phyloP scores from a whole-genome alignment of 1,284 basidiomycete species.

The Cutaneotrichosporon sp. region DNA sequence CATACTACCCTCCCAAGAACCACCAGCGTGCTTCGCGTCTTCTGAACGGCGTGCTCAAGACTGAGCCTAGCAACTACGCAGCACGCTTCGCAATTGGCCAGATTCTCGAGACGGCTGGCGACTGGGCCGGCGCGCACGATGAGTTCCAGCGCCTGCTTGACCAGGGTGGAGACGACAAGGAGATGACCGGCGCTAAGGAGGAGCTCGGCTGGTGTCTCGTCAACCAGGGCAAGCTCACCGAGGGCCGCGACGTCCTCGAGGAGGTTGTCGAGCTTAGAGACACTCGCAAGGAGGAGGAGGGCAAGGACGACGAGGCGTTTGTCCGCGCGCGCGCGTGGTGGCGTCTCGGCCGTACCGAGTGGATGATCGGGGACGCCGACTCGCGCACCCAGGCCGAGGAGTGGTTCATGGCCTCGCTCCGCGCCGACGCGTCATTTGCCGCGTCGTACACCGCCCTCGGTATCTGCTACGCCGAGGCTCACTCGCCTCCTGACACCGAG shows the following conservation, averaged over 20 bases:
- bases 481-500: conserved; percentile 72
- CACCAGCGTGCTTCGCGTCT: conserved; percentile 75
- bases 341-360: conserved; percentile 76
- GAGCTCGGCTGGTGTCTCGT: conserved; percentile 85
- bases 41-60: conserved; percentile 68
- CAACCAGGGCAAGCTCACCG: conserved; percentile 60
- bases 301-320: conserved; percentile 55
- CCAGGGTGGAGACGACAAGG: conserved; percentile 42
- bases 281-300: conserved; percentile 57
- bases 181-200: conserved; percentile 71
- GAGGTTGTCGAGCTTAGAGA: conserved; percentile 64
- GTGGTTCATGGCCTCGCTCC: conserved; percentile 79
- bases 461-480: conserved; percentile 76
- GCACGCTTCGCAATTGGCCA: conserved; percentile 75
- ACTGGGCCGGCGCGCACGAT: conserved; percentile 70
- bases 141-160: conserved; percentile 62
- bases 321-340: conserved; percentile 75
- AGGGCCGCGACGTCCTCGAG: conserved; percentile 63
- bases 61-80: conserved; percentile 64
- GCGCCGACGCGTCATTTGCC: conserved; percentile 74
- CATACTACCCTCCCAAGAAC: conserved; percentile 86
- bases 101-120: conserved; percentile 64
- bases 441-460: conserved; percentile 94
- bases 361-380: conserved; percentile 63
- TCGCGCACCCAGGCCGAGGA: conserved; percentile 68